phyloP scores from a whole-genome alignment of 1,284 basidiomycete species.

The Heterobasidion parviporum region DNA sequence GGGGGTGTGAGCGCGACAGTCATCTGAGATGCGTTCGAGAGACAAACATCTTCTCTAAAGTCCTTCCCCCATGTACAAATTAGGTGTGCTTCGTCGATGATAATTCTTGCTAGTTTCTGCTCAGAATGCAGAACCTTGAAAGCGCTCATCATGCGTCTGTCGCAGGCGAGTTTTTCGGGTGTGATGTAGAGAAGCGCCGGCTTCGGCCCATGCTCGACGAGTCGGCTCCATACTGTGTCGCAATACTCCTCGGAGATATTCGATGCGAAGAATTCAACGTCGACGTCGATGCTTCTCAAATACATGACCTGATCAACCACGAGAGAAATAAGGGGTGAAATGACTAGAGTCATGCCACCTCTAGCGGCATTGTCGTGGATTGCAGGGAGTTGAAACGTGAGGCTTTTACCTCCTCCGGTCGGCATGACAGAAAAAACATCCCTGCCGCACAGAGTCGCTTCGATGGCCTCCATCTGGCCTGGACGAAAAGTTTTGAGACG shows the following conservation, averaged over 20 bases:
- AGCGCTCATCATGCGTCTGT: conserved; percentile 49
- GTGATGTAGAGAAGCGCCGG: conserved; percentile 84
- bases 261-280: conserved; percentile 70
- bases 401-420: conserved; percentile 91
- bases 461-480: conserved; percentile 87
- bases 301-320: conserved; percentile 87
- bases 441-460: conserved; percentile 68
- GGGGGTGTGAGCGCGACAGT: background rate
- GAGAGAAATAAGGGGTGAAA: conserved; percentile 85
- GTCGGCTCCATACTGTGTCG: conserved; percentile 29
- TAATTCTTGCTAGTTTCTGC: conserved; percentile 75
- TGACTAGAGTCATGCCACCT: conserved; percentile 81
- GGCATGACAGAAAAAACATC: conserved; percentile 97
- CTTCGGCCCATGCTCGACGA: conserved; percentile 31
- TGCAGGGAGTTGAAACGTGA: conserved; percentile 86
- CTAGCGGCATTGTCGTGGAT: conserved; percentile 70
- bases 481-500: conserved; percentile 62
- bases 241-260: conserved; percentile 41
- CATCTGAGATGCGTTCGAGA: too few relatives aligned
- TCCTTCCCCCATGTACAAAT: conserved; percentile 83
- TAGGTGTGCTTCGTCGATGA: conserved; percentile 95
- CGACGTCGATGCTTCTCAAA: conserved; percentile 68
- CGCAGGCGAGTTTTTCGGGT: conserved; percentile 74
- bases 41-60: conserved; percentile 66
- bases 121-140: conserved; percentile 54